A percentile compares a stretch with the other conserved stretches of the same genome.
phyloP scores from a whole-genome alignment of 139 green algal genomes.

The Limnomonas spitsbergensis region DNA sequence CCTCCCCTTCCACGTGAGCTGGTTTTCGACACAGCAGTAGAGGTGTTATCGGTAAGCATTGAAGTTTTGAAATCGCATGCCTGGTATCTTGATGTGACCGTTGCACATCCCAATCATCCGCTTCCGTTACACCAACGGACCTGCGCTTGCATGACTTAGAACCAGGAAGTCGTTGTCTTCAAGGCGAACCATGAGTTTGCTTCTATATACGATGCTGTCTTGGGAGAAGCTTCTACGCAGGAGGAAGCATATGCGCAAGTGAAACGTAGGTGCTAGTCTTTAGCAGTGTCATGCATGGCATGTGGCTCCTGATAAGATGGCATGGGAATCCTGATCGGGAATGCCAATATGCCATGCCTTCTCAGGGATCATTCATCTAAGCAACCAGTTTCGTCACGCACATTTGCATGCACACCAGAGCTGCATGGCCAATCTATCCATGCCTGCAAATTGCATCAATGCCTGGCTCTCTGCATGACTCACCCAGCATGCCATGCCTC shows the following conservation, averaged over 20 bases:
- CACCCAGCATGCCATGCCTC: neutral
- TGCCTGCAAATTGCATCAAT: neutral
- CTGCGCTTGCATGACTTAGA: constrained; percentile 2
- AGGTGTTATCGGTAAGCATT: constrained; percentile 30
- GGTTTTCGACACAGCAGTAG: constrained; percentile 40
- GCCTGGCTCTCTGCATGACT: too few species aligned
- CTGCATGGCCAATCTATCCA: neutral
- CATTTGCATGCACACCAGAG: too few species aligned
- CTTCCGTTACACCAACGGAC: neutral
- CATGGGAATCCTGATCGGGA: too few species aligned
- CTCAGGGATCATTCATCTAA: neutral
- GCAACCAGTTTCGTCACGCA: too few species aligned
- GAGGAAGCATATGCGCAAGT: constrained; percentile 36
- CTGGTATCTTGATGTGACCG: neutral
- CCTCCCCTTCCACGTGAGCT: constrained; percentile 51
- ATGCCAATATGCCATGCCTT: neutral
- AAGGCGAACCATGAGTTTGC: constrained; percentile 38
- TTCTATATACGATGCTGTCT: constrained; percentile 46
- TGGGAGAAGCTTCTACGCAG: constrained; percentile 36
- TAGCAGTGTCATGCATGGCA: too few species aligned
- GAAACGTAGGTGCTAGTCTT: constrained; percentile 11
- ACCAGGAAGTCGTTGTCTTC: constrained; percentile 27
- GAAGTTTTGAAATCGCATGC: neutral
- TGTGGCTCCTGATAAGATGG: too few species aligned
- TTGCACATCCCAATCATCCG: neutral